phyloP scores from a whole-genome alignment of 108 stramenopile genomes.

The Skeletonema potamos region DNA sequence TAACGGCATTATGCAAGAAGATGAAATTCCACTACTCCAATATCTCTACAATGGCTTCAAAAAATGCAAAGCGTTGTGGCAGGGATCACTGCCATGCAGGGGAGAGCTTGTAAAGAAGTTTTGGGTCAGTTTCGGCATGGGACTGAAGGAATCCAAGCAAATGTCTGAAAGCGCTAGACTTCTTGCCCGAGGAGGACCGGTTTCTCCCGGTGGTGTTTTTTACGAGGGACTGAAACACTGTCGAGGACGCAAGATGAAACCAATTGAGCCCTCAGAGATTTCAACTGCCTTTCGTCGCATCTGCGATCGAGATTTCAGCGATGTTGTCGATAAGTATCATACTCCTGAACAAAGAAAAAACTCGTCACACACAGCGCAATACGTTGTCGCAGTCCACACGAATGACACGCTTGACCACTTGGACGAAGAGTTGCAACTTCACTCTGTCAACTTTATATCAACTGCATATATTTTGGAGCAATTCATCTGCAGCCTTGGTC shows the following conservation, averaged over 20 bases:
- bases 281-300: slow-evolving; percentile 38
- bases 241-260: slow-evolving; percentile 19
- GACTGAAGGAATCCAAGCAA: slow-evolving; percentile 13
- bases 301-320: slow-evolving; percentile 45
- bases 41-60: slow-evolving; percentile 39
- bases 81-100: slow-evolving; percentile 33
- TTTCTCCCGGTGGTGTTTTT: not conserved
- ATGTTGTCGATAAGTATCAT: slow-evolving; percentile 50
- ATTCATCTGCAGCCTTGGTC: slow-evolving; percentile 40
- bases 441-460: slow-evolving; percentile 31
- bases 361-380: slow-evolving; percentile 14
- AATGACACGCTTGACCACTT: slow-evolving; percentile 53
- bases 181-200: not conserved
- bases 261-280: slow-evolving; percentile 37
- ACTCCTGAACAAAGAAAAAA: slow-evolving; percentile 42
- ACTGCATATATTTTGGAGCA: slow-evolving; percentile 33
- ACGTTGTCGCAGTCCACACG: slow-evolving; percentile 27
- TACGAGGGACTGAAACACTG: not conserved
- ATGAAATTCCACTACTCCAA: slow-evolving; percentile 32
- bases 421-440: slow-evolving; percentile 30
- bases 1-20: slow-evolving; percentile 23
- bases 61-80: slow-evolving; percentile 47
- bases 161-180: slow-evolving; percentile 32
- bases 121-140: slow-evolving; percentile 44
- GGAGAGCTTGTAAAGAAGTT: slow-evolving; percentile 47